These are phyloP conservation scores for Pharus latifolius DNA, from an alignment of 176 grass and related monocot species.

Conservation along the genomic window DNA sequence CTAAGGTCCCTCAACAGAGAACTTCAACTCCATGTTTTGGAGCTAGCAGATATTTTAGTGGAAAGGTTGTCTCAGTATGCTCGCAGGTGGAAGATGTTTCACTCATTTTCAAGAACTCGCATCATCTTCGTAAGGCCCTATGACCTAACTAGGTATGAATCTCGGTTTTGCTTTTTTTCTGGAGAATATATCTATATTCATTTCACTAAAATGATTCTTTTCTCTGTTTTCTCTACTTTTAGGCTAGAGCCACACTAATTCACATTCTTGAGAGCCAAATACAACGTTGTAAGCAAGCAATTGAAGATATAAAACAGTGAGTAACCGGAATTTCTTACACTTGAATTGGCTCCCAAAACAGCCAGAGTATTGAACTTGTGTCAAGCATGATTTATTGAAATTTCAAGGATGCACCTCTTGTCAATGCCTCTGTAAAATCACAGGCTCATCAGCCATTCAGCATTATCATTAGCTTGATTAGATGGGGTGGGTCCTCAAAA, in stretches of 20 bases:
- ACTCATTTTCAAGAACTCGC: conserved; percentile 82
- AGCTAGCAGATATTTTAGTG: conserved; percentile 84
- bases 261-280: conserved; percentile 90
- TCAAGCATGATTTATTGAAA: background rate
- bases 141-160: conserved; percentile 65
- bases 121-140: conserved; percentile 85
- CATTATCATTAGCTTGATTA: background rate
- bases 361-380: background rate
- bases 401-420: background rate
- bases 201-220: background rate
- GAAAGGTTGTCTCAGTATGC: conserved; percentile 92
- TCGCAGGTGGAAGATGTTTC: conserved; percentile 86
- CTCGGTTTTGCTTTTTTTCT: background rate
- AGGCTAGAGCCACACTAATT: conserved; percentile 89
- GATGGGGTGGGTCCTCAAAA: background rate
- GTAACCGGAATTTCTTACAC: conserved; percentile 8
- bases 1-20: conserved; percentile 86
- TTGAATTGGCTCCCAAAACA: background rate
- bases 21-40: conserved; percentile 90
- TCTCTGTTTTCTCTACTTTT: conserved; percentile 14
- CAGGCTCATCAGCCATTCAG: background rate
- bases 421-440: background rate
- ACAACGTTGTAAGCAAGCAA: conserved; percentile 64
- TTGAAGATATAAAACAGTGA: conserved; percentile 86
- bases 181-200: background rate